Conservation (phyloP, 306 rosid genomes). For the Sophora flavescens region DNA sequence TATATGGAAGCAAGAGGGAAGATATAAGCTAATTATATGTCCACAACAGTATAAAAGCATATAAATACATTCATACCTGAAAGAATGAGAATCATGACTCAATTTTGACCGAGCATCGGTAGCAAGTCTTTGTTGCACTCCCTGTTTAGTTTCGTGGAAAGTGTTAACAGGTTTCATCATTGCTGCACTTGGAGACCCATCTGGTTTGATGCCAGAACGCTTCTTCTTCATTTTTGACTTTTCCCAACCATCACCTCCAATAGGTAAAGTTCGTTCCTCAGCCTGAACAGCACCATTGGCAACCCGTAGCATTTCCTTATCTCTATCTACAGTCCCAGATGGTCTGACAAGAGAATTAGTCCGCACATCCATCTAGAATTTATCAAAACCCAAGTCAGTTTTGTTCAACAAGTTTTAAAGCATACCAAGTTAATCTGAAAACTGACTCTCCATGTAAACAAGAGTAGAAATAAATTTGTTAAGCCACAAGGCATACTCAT, state of each 20-base stretch:
- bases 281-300: slow-evolving; percentile 72
- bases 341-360: slow-evolving; percentile 73
- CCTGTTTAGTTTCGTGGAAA: slow-evolving; percentile 79
- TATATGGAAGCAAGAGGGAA: slow-evolving; percentile 15
- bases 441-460: slow-evolving; percentile 19
- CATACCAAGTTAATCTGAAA: slow-evolving; percentile 28
- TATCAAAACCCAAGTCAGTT: slow-evolving; percentile 51
- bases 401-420: slow-evolving; percentile 37
- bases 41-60: slow-evolving; percentile 25
- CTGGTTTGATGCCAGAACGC: slow-evolving; percentile 87
- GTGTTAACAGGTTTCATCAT: slow-evolving; percentile 66
- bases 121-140: slow-evolving; percentile 73
- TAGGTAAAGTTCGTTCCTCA: slow-evolving; percentile 75
- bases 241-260: slow-evolving; percentile 91
- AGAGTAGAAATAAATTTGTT: slow-evolving; percentile 2
- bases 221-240: slow-evolving; percentile 90
- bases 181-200: slow-evolving; percentile 66
- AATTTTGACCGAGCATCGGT: slow-evolving; percentile 73
- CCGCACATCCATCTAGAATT: slow-evolving; percentile 75
- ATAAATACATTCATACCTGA: slow-evolving; percentile 64
- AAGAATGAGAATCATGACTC: slow-evolving; percentile 78
- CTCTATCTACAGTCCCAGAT: slow-evolving; percentile 75
- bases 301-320: slow-evolving; percentile 72
- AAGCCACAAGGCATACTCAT: slow-evolving; percentile 14
- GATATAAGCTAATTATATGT: slow-evolving; percentile 32